Base-by-base conservation (phyloP, 1,284 basidiomycete genomes). In the Leccinum subspadiceum region DNA sequence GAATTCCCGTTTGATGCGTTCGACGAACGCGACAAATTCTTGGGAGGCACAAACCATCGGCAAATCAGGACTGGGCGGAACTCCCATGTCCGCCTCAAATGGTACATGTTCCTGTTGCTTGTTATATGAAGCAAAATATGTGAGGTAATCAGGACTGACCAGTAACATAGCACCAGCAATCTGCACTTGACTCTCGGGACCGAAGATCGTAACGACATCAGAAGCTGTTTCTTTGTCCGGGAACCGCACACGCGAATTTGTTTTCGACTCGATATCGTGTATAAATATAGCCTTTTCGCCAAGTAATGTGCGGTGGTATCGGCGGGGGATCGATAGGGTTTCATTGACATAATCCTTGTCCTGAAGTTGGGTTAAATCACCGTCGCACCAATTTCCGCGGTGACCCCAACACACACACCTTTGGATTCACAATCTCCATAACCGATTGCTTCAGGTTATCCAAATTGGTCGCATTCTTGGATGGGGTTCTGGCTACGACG, bases 201-300 rank as follows among this genome's bases (percentile, higher is more conserved):
- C 96, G 73, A 95, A 98, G 68, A 99, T 93, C 24, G 86, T 90
- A 46, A 99, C 91, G 33, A 93, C 81, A 68, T 96, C 94, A 50
- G 92, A 94, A 3, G 94, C 96, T 5, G 86, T 88, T 79, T 98
- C 96, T 75, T 95, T 96, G 77, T 96, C 93, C 3, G 96, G 96
- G 83, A 98, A 98, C 54, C 93, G 89, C 51, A 99, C 90, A 48
- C 85, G 85, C 53, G 93, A 98, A 73, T 96, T 97, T 13, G 96
- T 98, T 82, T 98, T 98, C 59, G 85, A 84, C 77, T 98, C 95
- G 67, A 98, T 98, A 73, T 99, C 96, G 69, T 90, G 94, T 62
- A 98, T 94, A 75, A 98, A 98, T 68, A 98, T 96, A 69, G 87
- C 89, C 80, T 98, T 98, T 77, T 98, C 96, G 62, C 96, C 96